These are phyloP conservation scores for Tetrapisispora pingtungensis DNA, from an alignment of 805 yeast genomes.

Conservation along the genomic window DNA sequence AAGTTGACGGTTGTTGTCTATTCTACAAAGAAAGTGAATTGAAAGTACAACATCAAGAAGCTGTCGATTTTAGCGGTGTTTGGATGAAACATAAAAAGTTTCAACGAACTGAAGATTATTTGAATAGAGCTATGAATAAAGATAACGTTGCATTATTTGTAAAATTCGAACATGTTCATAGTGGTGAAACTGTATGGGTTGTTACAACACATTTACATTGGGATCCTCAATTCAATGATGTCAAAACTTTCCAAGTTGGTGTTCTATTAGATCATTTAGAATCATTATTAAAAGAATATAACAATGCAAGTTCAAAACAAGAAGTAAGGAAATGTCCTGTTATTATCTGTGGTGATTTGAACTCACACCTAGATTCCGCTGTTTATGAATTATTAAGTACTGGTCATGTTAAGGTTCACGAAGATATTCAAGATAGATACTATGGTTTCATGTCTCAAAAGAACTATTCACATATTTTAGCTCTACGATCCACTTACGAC, in stretches of 20 bases:
- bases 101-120: conserved; percentile 87
- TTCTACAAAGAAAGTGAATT: conserved; percentile 67
- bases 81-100: conserved; percentile 77
- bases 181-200: conserved; percentile 63
- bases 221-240: conserved; percentile 96
- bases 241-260: conserved; percentile 91
- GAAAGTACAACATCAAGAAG: conserved; percentile 56
- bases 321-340: conserved; percentile 59
- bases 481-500: conserved; percentile 76
- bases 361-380: conserved; percentile 78
- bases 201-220: conserved; percentile 95
- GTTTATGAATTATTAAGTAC: conserved; percentile 83
- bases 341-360: conserved; percentile 90
- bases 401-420: conserved; percentile 69
- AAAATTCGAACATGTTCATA: conserved; percentile 58
- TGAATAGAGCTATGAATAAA: conserved; percentile 91
- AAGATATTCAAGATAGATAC: conserved; percentile 74
- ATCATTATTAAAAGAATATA: conserved; percentile 40
- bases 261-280: conserved; percentile 83
- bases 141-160: conserved; percentile 83
- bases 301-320: conserved; percentile 37
- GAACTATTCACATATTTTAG: conserved; percentile 74
- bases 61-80: conserved; percentile 73
- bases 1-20: conserved; percentile 98
- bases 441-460: conserved; percentile 87